Base-by-base conservation (phyloP, 148 eudicot genomes). In the Nepenthes mirabilis region DNA sequence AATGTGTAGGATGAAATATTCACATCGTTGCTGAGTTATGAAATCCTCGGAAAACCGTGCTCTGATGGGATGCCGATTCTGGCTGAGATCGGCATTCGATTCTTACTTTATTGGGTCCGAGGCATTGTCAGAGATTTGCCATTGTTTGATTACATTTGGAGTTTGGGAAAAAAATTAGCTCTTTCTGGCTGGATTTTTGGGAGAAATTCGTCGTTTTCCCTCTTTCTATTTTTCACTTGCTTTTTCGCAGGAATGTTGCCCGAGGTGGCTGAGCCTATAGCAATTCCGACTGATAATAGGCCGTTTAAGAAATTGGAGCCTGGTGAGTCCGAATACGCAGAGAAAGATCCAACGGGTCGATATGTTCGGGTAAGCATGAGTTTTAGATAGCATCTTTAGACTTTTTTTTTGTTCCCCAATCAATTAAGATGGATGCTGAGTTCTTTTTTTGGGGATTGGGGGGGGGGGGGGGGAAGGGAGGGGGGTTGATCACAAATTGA, bases 261-360 rank as follows among this genome's bases (percentile, higher is more conserved):
- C 58, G 69, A 51, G 32, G 45, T 35, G 72, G 56, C 45, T 40
- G 45, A 8, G 45, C 8, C 45, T 40, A 6, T 50, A 34, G 43
- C 33, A 4, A 40, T 40, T 40, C 45, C 45, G 23, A 36, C 43
- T 14, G 49, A 9, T 35, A 8, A 40, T 40, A 33, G 11, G 47
- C 14, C 37, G 2, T 43, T 45, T 64, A 50, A 6, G 58, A 49
- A 14, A 32, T 13, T 9, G 78, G 45, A 60, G 48, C 48, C 53
- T 58, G 50, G 57, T 56, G 81, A 80, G 9, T 65, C 58, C 54
- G 82, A 82, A 59, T 73, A 59, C 47, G 82, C 77, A 3, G 97
- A 90, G 72, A 82, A 55, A 34, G 90, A 82, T 64, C 84, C 88
- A 2, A 72, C 61, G 13, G 85, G 84, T 54, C 86, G 97, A 49